phyloP scores from a whole-genome alignment of 257 asterid species.

The Nicotiana tomentosiformis region DNA sequence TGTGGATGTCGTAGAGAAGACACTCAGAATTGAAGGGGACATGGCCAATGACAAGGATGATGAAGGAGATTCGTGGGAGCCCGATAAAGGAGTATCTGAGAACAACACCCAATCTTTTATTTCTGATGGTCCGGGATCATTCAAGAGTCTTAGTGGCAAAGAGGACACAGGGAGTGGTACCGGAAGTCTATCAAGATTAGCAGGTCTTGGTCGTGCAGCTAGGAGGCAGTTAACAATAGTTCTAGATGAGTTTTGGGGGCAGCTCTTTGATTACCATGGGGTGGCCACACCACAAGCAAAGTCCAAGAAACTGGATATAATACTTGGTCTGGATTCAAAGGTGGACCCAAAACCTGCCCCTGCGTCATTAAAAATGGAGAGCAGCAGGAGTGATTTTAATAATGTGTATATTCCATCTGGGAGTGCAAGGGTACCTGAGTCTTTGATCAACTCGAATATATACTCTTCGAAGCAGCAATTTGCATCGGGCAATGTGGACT shows the following conservation, averaged over 20 bases:
- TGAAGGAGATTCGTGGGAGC: slow-evolving; percentile 48
- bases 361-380: slow-evolving; percentile 49
- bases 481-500: slow-evolving; percentile 38
- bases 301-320: slow-evolving; percentile 60
- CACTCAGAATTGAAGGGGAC: slow-evolving; percentile 35
- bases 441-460: slow-evolving; percentile 38
- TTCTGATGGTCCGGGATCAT: slow-evolving; percentile 79
- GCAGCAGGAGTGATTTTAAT: slow-evolving; percentile 35
- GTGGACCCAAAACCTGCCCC: slow-evolving; percentile 43
- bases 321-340: slow-evolving; percentile 55
- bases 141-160: slow-evolving; percentile 62
- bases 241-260: slow-evolving; percentile 96
- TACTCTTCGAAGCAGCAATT: slow-evolving; percentile 50
- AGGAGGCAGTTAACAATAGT: slow-evolving; percentile 67
- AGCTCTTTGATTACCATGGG: slow-evolving; percentile 82
- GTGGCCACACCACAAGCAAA: slow-evolving; percentile 64
- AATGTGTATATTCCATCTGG: slow-evolving; percentile 43
- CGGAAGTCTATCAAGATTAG: slow-evolving; percentile 82
- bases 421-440: slow-evolving; percentile 52
- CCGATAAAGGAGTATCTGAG: slow-evolving; percentile 51
- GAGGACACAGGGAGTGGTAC: slow-evolving; percentile 85
- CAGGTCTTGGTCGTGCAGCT: slow-evolving; percentile 93
- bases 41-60: slow-evolving; percentile 44
- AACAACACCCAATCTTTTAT: slow-evolving; percentile 34
- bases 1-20: slow-evolving; percentile 40